Evolutionary conservation across 1,139 yeast genomes (phyloP), one percentile per base, ranked within the genome.

Genomic region (Dujonia santamariae): DNA sequence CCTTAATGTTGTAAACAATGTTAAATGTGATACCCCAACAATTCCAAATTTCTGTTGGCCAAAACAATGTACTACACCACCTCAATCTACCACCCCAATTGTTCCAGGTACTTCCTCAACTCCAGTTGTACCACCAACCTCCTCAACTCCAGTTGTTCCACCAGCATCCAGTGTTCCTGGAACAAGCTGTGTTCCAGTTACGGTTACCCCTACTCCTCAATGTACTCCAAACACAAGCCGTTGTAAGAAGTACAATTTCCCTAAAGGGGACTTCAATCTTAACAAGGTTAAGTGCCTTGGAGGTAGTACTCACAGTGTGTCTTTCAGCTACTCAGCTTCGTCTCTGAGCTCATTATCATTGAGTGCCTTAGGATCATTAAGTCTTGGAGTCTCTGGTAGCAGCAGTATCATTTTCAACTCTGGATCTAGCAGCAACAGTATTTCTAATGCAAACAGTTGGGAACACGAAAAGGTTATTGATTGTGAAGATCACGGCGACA

Each of bases 1-100:
- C 19, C 11, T 13, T 11, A 25, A 22, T 19, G 7, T 19, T 14
- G 5, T 34, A 5, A 17, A 12, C 11, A n/a, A 24, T 4, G 9
- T 34, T n/a, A 23, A 34, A 16, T 34, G 37, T 17, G 6, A 14
- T 6, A 31, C n/a, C 3, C 32, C 32, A 14, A 11, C 7, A 13
- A 13, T 34, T 13, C 37, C 37, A 15, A 34, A 30, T 19, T 34
- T 23, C 33, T 34, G 37, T 30, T 34, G 37, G 37, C 36, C 36
- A 17, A 34, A 34, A 25, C 22, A 30, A 22, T 34, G 38, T 14
- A 27, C 40, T 12, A 26, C 25, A 14, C 8, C 6, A 7, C 15
- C 32, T 27, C 23, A 34, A 18, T 22, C 33, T 4, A 31, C 37
- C 12, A 27, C 35, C 3, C 32, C 36, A 7, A 18, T 34, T 17